These are phyloP conservation scores for Detonula confervacea DNA, from an alignment of 352 stramenopile species.

Conservation along the genomic window DNA sequence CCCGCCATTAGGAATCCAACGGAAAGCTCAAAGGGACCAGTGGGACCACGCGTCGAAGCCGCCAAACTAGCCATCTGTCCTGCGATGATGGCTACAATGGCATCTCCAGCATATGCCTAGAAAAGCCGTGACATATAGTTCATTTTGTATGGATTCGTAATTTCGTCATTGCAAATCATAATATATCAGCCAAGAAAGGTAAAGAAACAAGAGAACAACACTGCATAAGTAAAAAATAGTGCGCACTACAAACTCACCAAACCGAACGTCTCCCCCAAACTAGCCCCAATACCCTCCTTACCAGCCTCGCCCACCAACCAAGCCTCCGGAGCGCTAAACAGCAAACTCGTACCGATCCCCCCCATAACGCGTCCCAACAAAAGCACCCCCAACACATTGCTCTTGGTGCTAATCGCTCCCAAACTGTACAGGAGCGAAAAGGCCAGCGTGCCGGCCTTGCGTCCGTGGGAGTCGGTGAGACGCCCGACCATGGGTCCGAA, in stretches of 20 bases:
- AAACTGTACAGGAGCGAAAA: conserved; percentile 86
- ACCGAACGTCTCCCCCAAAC: conserved; percentile 88
- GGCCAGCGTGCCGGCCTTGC: conserved; percentile 87
- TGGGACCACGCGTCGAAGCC: conserved; percentile 74
- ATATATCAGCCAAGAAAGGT: too few relatives aligned
- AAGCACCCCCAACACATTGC: conserved; percentile 85
- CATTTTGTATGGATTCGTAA: neutral
- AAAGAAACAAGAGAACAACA: conserved; percentile 4
- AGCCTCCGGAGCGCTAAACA: conserved; percentile 92
- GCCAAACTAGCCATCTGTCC: conserved; percentile 90
- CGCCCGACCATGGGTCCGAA: conserved; percentile 89
- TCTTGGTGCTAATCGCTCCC: conserved; percentile 69
- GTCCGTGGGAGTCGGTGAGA: conserved; percentile 88
- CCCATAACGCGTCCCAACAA: conserved; percentile 88
- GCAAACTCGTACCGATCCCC: conserved; percentile 90
- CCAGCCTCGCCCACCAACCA: conserved; percentile 91
- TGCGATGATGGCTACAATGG: conserved; percentile 92
- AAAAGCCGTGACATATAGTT: neutral
- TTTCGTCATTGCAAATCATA: too few relatives aligned
- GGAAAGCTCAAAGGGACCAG: conserved; percentile 87
- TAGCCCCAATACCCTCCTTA: conserved; percentile 24
- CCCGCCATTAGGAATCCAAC: conserved; percentile 79
- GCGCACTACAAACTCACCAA: conserved; percentile 60
- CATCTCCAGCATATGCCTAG: conserved; percentile 88
- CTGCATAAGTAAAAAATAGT: neutral